These are phyloP conservation scores for Angophora floribunda DNA, from an alignment of 345 rosid genomes.

Conservation along the genomic window DNA sequence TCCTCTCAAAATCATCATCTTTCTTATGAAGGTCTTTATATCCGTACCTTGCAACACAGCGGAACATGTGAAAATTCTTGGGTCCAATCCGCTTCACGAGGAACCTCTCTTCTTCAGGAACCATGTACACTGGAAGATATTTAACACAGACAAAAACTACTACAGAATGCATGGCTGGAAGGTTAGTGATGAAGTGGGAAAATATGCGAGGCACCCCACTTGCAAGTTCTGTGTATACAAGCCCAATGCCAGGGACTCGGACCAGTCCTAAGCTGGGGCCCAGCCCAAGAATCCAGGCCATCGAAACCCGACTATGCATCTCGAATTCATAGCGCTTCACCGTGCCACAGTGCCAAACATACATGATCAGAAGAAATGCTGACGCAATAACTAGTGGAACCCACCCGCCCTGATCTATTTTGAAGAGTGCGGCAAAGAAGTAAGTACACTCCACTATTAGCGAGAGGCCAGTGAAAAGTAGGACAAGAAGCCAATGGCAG, in stretches of 20 bases:
- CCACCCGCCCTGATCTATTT: constrained; percentile 79
- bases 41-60: constrained; percentile 81
- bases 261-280: constrained; percentile 89
- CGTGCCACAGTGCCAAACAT: constrained; percentile 65
- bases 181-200: constrained; percentile 80
- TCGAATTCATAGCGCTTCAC: constrained; percentile 71
- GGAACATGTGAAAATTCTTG: constrained; percentile 64
- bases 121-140: constrained; percentile 77
- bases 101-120: constrained; percentile 75
- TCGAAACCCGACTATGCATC: constrained; percentile 65
- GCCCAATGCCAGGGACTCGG: constrained; percentile 79
- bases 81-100: constrained; percentile 75
- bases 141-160: constrained; percentile 73
- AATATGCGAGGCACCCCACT: constrained; percentile 84
- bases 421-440: constrained; percentile 58
- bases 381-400: constrained; percentile 69
- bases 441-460: constrained; percentile 48
- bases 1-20: constrained; percentile 67
- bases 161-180: constrained; percentile 71
- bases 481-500: constrained; percentile 65
- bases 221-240: constrained; percentile 73
- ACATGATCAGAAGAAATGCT: constrained; percentile 57
- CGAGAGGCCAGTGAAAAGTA: constrained; percentile 46
- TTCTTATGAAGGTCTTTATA: constrained; percentile 77
- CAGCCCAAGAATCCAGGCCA: constrained; percentile 87